Percentiles rank a stretch among this genome's conserved stretches.
These are phyloP conservation scores for Populus nigra DNA, from an alignment of 345 rosid genomes.

Conservation along the genomic window DNA sequence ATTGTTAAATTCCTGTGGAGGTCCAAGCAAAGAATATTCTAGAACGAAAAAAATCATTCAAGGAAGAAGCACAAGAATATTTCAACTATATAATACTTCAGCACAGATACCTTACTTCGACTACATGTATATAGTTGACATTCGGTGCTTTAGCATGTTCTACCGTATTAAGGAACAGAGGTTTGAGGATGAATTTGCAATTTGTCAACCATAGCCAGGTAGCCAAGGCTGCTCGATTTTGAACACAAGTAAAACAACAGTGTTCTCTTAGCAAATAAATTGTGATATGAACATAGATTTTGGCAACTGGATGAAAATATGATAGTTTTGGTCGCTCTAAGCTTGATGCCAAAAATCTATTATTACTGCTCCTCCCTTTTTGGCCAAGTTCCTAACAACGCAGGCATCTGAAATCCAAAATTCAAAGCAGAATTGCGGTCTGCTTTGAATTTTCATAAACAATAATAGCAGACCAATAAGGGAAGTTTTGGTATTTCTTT, in stretches of 20 bases:
- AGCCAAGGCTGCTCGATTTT: background rate
- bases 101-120: background rate
- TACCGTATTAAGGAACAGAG: background rate
- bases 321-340: background rate
- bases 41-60: background rate
- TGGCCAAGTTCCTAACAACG: background rate
- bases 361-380: background rate
- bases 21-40: constrained; percentile 1
- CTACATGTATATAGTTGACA: background rate
- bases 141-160: background rate
- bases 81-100: background rate
- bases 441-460: background rate
- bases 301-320: background rate
- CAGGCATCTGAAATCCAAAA: background rate
- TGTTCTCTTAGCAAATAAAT: background rate
- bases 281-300: background rate
- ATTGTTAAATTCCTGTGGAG: background rate
- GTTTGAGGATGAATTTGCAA: background rate
- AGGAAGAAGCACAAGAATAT: background rate
- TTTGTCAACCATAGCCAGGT: background rate
- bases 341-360: background rate
- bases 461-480: background rate
- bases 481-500: background rate
- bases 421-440: background rate
- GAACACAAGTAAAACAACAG: background rate